Conservation (phyloP, 2,329 filamentous ascomycete genomes). For the Alternaria ventricosa region DNA sequence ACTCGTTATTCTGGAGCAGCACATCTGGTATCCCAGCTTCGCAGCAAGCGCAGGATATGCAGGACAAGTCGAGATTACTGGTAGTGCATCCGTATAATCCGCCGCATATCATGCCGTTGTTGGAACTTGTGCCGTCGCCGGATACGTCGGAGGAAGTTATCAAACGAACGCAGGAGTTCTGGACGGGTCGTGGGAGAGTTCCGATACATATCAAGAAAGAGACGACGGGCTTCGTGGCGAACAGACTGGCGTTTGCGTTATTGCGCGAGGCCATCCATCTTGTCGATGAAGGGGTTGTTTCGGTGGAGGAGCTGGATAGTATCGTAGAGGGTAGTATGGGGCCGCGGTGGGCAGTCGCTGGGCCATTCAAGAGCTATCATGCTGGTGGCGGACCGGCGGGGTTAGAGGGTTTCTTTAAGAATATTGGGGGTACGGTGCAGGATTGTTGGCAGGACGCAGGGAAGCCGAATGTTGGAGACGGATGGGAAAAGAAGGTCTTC, state of each 20-base stretch:
- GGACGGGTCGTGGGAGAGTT: constrained; percentile 49
- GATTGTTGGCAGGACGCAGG: constrained; percentile 61
- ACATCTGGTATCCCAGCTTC: constrained; percentile 65
- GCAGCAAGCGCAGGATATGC: constrained; percentile 54
- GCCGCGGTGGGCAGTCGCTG: constrained; percentile 44
- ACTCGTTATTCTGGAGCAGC: constrained; percentile 63
- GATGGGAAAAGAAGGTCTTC: constrained; percentile 57
- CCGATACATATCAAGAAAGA: constrained; percentile 62
- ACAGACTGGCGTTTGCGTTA: constrained; percentile 64
- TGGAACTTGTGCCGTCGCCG: constrained; percentile 63
- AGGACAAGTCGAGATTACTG: constrained; percentile 54
- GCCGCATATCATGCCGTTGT: constrained; percentile 66
- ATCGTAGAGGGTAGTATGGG: constrained; percentile 48
- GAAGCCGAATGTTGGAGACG: constrained; percentile 49
- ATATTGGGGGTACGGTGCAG: constrained; percentile 63
- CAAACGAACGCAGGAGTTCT: constrained; percentile 55
- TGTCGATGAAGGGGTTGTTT: constrained; percentile 60
- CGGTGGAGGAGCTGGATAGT: constrained; percentile 60
- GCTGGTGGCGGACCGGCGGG: constrained; percentile 64
- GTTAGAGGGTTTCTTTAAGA: constrained; percentile 60
- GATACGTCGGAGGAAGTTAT: constrained; percentile 50
- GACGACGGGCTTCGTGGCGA: constrained; percentile 63
- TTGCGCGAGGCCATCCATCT: constrained; percentile 63
- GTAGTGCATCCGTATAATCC: constrained; percentile 69
- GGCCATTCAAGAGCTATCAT: constrained; percentile 66